Evolutionary conservation across 2,329 filamentous ascomycete species (phyloP).

Genomic region (Parafenestella ontariensis): DNA sequence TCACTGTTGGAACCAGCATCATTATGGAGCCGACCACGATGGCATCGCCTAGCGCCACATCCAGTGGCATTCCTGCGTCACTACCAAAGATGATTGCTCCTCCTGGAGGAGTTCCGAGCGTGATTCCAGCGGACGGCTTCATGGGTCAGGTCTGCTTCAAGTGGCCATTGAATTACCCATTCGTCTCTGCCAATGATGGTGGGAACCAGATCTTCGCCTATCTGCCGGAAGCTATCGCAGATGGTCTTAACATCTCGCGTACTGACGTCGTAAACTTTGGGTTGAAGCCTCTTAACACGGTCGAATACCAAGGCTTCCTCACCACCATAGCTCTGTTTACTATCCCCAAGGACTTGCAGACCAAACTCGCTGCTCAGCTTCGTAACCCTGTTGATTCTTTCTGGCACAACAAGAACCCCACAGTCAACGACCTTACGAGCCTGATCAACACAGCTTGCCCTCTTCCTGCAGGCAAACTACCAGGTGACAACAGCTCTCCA

Average conservation of each 20-base stretch:
- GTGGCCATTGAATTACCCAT: slow-evolving; percentile 80
- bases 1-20: slow-evolving; percentile 67
- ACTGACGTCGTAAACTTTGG: slow-evolving; percentile 70
- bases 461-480: slow-evolving; percentile 59
- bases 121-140: slow-evolving; percentile 68
- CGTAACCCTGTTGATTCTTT: slow-evolving; percentile 74
- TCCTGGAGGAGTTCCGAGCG: slow-evolving; percentile 61
- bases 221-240: slow-evolving; percentile 73
- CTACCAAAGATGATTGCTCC: slow-evolving; percentile 81
- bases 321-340: slow-evolving; percentile 73
- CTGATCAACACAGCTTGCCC: slow-evolving; percentile 87
- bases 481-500: slow-evolving; percentile 49
- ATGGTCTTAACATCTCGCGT: slow-evolving; percentile 62
- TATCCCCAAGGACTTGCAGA: slow-evolving; percentile 53
- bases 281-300: slow-evolving; percentile 79
- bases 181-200: slow-evolving; percentile 75
- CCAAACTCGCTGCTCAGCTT: slow-evolving; percentile 72
- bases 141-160: slow-evolving; percentile 86
- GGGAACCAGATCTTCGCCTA: slow-evolving; percentile 85
- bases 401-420: slow-evolving; percentile 72
- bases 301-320: slow-evolving; percentile 72
- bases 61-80: slow-evolving; percentile 66
- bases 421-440: slow-evolving; percentile 75
- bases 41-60: slow-evolving; percentile 52
- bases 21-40: slow-evolving; percentile 61